A percentile compares a stretch with the other conserved stretches of the same genome.
phyloP scores from a whole-genome alignment of 1,139 yeast genomes.

The Geotrichum cucujoidarum region DNA sequence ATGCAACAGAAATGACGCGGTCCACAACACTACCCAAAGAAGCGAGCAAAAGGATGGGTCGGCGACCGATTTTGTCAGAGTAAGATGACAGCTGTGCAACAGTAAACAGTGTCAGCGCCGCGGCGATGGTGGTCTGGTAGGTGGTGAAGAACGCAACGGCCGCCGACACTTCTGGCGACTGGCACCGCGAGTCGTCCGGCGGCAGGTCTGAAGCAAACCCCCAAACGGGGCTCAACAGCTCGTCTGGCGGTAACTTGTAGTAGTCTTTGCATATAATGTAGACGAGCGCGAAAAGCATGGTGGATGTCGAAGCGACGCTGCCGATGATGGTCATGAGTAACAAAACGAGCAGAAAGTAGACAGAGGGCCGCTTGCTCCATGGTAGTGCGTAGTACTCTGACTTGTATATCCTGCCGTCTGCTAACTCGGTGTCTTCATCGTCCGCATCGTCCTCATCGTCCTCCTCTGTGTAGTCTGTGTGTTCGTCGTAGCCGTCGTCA shows the following conservation, averaged over 20 bases:
- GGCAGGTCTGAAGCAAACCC: neutral
- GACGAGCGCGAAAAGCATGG: slow-evolving; percentile 28
- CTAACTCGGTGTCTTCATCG: too few relatives aligned
- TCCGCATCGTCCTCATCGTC: too few relatives aligned
- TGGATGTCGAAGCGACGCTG: slow-evolving; percentile 23
- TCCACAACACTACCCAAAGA: slow-evolving; percentile 29
- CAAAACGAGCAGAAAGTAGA: slow-evolving; percentile 19
- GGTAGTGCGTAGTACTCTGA: slow-evolving; percentile 18
- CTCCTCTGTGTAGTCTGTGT: too few relatives aligned
- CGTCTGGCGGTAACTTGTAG: slow-evolving; percentile 9
- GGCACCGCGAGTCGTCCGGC: slow-evolving; percentile 24
- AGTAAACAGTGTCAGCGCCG: slow-evolving; percentile 25
- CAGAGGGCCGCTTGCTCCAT: slow-evolving; percentile 22
- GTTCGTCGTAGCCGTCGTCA: neutral
- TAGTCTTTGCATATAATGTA: slow-evolving; percentile 26
- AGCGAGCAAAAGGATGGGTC: slow-evolving; percentile 40
- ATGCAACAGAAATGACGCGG: slow-evolving; percentile 28
- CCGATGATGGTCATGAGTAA: slow-evolving; percentile 23
- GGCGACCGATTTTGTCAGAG: slow-evolving; percentile 63
- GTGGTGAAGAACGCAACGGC: slow-evolving; percentile 30
- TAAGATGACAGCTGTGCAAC: slow-evolving; percentile 48
- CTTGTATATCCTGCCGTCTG: neutral
- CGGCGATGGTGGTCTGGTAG: slow-evolving; percentile 24
- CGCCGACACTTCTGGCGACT: slow-evolving; percentile 26
- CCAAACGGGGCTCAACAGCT: neutral